phyloP scores from a whole-genome alignment of 2,329 filamentous ascomycete species.

The Exutisphaerella laricina region DNA sequence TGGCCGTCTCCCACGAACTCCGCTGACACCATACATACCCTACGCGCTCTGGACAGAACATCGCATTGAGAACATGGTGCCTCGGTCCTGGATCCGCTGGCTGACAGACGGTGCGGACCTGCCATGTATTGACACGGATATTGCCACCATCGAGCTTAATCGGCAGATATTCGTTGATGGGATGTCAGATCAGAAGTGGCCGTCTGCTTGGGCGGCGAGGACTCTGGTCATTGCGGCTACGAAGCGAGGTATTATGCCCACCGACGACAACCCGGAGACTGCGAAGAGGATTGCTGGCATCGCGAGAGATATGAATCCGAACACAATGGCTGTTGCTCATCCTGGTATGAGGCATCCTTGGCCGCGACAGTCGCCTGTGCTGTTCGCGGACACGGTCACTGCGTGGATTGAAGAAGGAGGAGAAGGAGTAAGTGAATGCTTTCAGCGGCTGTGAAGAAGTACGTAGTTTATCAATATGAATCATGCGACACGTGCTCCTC shows the following conservation, averaged over 20 bases:
- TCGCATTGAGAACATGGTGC: slow-evolving; percentile 16
- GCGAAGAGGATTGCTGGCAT: slow-evolving; percentile 20
- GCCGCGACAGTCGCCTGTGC: slow-evolving; percentile 22
- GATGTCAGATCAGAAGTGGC: slow-evolving; percentile 13
- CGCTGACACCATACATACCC: slow-evolving; percentile 10
- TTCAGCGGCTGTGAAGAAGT: slow-evolving; percentile 9
- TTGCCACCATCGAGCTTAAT: slow-evolving; percentile 12
- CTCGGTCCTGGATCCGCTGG: slow-evolving; percentile 19
- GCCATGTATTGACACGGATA: background rate
- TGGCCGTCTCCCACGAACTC: slow-evolving; percentile 10
- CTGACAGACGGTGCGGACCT: slow-evolving; percentile 25
- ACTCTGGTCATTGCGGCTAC: slow-evolving; percentile 26
- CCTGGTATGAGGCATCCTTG: slow-evolving; percentile 26
- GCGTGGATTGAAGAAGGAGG: slow-evolving; percentile 21
- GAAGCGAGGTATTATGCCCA: slow-evolving; percentile 24
- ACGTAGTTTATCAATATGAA: no score
- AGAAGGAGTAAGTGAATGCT: slow-evolving; percentile 13
- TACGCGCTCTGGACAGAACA: slow-evolving; percentile 17
- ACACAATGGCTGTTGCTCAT: slow-evolving; percentile 21
- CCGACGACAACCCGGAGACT: slow-evolving; percentile 20
- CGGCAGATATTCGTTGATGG: slow-evolving; percentile 15
- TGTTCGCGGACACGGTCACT: slow-evolving; percentile 22
- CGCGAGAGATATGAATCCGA: slow-evolving; percentile 15
- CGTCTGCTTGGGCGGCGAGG: slow-evolving; percentile 17
- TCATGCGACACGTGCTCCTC: no score